These are phyloP conservation scores for Populus hybrid DNA, from an alignment of 441 rosid species.

Conservation along the genomic window DNA sequence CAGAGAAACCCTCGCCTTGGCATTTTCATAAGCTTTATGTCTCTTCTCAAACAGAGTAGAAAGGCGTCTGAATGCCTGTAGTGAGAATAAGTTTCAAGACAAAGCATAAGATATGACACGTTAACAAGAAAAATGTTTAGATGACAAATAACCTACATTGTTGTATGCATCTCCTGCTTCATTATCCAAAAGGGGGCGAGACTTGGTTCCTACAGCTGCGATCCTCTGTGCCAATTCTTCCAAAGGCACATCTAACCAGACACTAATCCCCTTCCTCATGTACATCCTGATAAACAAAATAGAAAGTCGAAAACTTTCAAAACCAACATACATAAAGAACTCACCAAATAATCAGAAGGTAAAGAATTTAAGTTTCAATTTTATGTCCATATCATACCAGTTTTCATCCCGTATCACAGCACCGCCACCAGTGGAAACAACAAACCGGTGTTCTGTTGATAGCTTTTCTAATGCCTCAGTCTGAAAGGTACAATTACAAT, in stretches of 20 bases:
- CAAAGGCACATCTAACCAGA: constrained; percentile 93
- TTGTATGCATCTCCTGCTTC: constrained; percentile 69
- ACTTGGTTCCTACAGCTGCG: constrained; percentile 78
- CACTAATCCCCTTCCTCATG: constrained; percentile 77
- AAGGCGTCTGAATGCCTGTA: constrained; percentile 63
- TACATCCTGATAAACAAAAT: constrained; percentile 47
- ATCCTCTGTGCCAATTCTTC: constrained; percentile 88
- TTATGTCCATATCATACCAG: constrained; percentile 42
- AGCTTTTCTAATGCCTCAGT: constrained; percentile 58
- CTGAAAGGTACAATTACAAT: constrained; percentile 35
- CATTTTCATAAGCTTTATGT: constrained; percentile 57
- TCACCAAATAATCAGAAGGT: neutral
- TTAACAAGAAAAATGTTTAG: neutral
- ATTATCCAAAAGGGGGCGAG: constrained; percentile 81
- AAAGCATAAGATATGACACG: neutral
- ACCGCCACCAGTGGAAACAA: constrained; percentile 97
- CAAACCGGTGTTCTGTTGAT: constrained; percentile 50
- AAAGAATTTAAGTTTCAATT: neutral
- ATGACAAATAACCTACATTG: constrained; percentile 34
- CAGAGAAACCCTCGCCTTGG: constrained; percentile 63
- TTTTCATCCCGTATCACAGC: constrained; percentile 67
- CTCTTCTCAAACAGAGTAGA: constrained; percentile 65
- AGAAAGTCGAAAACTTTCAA: neutral
- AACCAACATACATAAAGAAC: neutral
- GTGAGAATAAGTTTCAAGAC: neutral